Evolutionary conservation across 768 basidiomycete species (phyloP).

Genomic region (Russula foetens): DNA sequence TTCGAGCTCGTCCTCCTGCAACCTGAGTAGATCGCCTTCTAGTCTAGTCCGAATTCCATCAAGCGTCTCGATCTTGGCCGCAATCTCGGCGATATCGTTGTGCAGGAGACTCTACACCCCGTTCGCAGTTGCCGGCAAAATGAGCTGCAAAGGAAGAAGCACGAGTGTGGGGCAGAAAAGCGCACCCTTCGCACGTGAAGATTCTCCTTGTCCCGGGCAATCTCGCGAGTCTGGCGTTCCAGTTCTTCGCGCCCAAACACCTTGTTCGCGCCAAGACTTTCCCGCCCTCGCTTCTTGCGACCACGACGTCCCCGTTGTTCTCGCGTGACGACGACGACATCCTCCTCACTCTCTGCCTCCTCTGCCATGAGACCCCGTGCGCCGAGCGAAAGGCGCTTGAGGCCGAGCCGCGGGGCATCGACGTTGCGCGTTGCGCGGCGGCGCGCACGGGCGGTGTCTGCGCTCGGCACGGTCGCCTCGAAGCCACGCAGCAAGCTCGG

Average conservation of each 20-base stretch:
- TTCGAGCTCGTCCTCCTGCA: conserved; percentile 94
- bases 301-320: conserved; percentile 35
- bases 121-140: not conserved
- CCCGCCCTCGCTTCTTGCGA: conserved; percentile 42
- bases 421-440: conserved; percentile 75
- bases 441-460: conserved; percentile 68
- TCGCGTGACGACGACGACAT: conserved; percentile 51
- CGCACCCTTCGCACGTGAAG: conserved; percentile 74
- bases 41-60: conserved; percentile 74
- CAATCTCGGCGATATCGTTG: conserved; percentile 83
- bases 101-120: conserved; percentile 64
- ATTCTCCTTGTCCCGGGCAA: conserved; percentile 87
- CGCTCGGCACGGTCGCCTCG: conserved; percentile 89
- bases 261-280: conserved; percentile 62
- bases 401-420: conserved; percentile 63
- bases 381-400: conserved; percentile 72
- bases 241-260: conserved; percentile 80
- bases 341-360: conserved; percentile 65
- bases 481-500: conserved; percentile 87
- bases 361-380: conserved; percentile 64
- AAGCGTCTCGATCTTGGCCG: conserved; percentile 79
- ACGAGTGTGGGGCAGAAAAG: conserved; percentile 11
- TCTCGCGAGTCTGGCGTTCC: conserved; percentile 75
- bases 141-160: not conserved
- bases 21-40: conserved; percentile 71